phyloP scores from a whole-genome alignment of 2,329 filamentous ascomycete species.

The Pestalotiopsis sp. region DNA sequence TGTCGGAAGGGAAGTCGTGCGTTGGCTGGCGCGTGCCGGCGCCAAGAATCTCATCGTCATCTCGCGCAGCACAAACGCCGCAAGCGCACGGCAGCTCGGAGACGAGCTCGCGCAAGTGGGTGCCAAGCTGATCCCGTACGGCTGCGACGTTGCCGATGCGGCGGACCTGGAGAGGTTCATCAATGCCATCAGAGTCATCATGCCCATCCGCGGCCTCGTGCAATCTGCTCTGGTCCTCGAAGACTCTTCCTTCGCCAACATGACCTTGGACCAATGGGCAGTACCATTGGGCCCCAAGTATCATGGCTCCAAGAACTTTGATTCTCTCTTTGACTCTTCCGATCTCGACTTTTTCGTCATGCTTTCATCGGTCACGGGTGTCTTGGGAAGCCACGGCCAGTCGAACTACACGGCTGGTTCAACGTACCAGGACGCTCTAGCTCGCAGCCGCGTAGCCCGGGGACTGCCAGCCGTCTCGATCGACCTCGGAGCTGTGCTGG shows the following conservation, averaged over 20 bases:
- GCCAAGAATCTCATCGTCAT: slow-evolving; percentile 22
- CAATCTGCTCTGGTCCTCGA: slow-evolving; percentile 6
- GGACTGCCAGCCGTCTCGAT: slow-evolving; percentile 1
- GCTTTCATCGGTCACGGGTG: slow-evolving; percentile 7
- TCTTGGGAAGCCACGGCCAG: slow-evolving; percentile 13
- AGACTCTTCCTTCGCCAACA: slow-evolving; percentile 12
- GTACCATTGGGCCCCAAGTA: slow-evolving; percentile 10
- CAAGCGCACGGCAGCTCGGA: slow-evolving; percentile 11
- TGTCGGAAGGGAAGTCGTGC: slow-evolving; percentile 23
- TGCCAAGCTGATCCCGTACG: background rate
- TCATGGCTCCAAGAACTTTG: slow-evolving; percentile 22
- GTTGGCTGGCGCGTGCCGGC: slow-evolving; percentile 24
- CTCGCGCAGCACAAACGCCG: slow-evolving; percentile 15
- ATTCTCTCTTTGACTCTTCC: slow-evolving; percentile 5
- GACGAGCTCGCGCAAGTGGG: background rate
- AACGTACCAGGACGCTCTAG: slow-evolving; percentile 10
- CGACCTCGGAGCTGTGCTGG: slow-evolving; percentile 9
- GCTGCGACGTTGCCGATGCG: slow-evolving; percentile 1
- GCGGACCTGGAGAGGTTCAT: background rate
- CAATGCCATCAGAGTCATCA: background rate
- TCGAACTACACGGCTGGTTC: slow-evolving; percentile 10
- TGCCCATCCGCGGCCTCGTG: slow-evolving; percentile 6
- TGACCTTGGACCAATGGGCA: slow-evolving; percentile 13
- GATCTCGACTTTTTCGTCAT: slow-evolving; percentile 15
- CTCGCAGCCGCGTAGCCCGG: background rate